Base-by-base conservation (phyloP, 257 asterid species). In the Rubia yunnanensis region DNA sequence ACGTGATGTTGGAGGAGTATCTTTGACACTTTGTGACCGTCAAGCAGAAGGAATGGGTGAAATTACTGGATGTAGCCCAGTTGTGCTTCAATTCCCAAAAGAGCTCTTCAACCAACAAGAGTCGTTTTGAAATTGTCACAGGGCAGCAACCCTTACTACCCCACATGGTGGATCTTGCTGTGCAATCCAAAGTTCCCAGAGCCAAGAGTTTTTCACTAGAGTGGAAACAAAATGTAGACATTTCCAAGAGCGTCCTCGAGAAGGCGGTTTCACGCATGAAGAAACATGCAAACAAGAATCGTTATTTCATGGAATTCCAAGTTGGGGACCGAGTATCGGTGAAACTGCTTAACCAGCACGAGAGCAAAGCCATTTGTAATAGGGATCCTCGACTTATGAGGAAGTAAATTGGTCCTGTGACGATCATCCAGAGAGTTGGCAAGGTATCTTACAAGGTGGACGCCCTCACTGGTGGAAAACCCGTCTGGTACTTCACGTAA, bases 51-150 rank as follows among this genome's bases (percentile, higher is more conserved):
- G n/a, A n/a, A n/a, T n/a, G n/a, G n/a, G n/a, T n/a, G n/a, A n/a
- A n/a, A n/a, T n/a, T n/a, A n/a, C n/a, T n/a, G 34, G 34, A 31
- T 31, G 34, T 31, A 31, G 34, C 34, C 34, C 34, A 58, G 4
- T 7, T 64, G 26, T 35, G 54, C 22, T 71, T 63, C 28, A 70
- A 70, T n/a, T 6, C 70, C 7, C 3, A 63, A 3, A 70, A 63
- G 34, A 7, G 57, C 31, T 70, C 59, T 1, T 34, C 59, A 1
- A 53, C 65, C 0, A 53, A 63, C 10, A 38, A 39, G 22, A 63
- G 32, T 2, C 0, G 20, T 63, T 53, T 63, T 35, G 59, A 70
- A 53, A 70, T 63, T 17, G 15, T 38, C 4, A 63, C 36, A 2
- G 5, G 67, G 34, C 14, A 70, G 2, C 2, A 70, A 36, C 65